Base-by-base conservation (phyloP, 108 stramenopile genomes). In the Fragilaria crotonensis region DNA sequence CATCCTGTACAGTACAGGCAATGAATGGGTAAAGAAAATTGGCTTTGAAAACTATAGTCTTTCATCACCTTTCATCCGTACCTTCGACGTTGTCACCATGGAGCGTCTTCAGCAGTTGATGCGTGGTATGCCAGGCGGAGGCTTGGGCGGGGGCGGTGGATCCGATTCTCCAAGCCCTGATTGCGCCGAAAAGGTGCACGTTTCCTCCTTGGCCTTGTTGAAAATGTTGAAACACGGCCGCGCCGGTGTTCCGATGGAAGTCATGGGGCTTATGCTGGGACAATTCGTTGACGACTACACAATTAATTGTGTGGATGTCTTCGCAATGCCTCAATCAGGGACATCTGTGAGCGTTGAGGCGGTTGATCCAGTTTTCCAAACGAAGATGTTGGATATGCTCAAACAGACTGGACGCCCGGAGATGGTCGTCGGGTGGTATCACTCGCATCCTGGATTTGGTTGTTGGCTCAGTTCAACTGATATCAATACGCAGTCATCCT, bases 191-290 rank as follows among this genome's bases (percentile, higher is more conserved):
- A 98, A 96, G 59, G 95, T 99, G 3, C 96, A 98, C 72, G 97
- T 99, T 32, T 94, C 91, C 47, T 96, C 95, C 32, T 72, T 99
- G 48, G 96, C 97, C 45, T 64, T 99, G 47, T 77, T 99, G 55
- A 99, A 99, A 80, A 99, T 99, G 99, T 87, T 99, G 52, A 98
- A 98, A 71, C 99, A 99, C 73, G 99, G 99, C 17, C 95, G 99
- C 4, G 97, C 99, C 54, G 99, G 99, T 2, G 99, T 99, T 45
- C 99, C 99, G 28, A 98, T 99, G 97, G 98, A 99, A 78, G 98
- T 99, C 51, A 99, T 99, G 99, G 99, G 99, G 18, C 81, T 99
- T 48, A 97, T 99, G 99, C 82, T 99, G 54, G 99, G 99, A 31
- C 90, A 97, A 59, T 99, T 98, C 63, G 96, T 99, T 22, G 97